Percentiles rank a stretch among this genome's conserved stretches.
phyloP scores from a whole-genome alignment of 768 basidiomycete genomes.

The Lactarius pseudohatsudake region DNA sequence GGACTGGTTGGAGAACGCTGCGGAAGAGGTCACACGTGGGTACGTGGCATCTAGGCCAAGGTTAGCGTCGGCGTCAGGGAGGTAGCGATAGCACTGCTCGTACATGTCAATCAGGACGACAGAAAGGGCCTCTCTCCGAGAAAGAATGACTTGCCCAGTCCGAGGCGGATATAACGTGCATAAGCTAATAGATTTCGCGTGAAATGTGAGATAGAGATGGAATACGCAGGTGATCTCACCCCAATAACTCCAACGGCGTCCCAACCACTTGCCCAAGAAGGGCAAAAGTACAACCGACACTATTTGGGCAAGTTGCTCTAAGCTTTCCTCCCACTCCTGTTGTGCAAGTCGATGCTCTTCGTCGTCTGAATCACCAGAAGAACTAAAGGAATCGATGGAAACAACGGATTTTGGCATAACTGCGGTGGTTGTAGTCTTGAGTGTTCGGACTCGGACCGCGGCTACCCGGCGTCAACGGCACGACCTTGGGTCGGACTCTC shows the following conservation, averaged over 20 bases:
- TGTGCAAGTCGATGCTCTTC: constrained; percentile 78
- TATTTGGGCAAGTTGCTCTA: constrained; percentile 81
- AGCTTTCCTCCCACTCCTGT: constrained; percentile 91
- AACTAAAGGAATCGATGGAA: constrained; percentile 57
- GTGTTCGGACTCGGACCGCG: constrained; percentile 17
- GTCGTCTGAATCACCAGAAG: constrained; percentile 53
- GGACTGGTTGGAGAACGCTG: constrained; percentile 38
- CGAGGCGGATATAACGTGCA: constrained; percentile 66
- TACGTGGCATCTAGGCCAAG: constrained; percentile 16
- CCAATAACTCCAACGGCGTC: constrained; percentile 83
- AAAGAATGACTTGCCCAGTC: constrained; percentile 64
- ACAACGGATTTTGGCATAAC: constrained; percentile 60
- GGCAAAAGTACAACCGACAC: constrained; percentile 79
- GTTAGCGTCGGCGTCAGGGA: constrained; percentile 3
- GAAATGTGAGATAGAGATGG: neutral
- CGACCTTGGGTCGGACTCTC: neutral
- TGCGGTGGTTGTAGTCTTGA: neutral
- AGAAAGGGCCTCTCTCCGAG: constrained; percentile 39
- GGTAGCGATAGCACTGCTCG: constrained; percentile 9
- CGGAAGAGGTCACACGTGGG: constrained; percentile 28
- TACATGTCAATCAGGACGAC: constrained; percentile 11
- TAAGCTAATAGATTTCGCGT: constrained; percentile 49
- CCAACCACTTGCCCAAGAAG: constrained; percentile 85
- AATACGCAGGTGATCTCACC: constrained; percentile 48
- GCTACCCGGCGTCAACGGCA: neutral